Evolutionary conservation across 2,329 filamentous ascomycete species (phyloP), one percentile per base, ranked within the genome.

Genomic region (Aspergillus ochraceus): DNA sequence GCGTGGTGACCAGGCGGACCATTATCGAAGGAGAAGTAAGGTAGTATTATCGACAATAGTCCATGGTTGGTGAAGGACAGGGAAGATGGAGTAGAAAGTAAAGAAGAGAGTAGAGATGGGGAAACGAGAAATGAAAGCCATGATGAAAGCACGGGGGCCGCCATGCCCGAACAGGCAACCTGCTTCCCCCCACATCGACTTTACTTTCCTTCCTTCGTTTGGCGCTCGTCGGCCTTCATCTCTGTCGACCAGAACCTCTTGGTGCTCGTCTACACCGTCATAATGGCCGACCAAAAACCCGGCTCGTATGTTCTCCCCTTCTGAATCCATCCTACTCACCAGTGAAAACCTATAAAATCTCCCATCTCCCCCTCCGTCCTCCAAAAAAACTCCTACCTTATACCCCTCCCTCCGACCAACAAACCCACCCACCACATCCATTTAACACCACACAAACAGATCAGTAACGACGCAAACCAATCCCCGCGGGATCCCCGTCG

Each of bases 401-500:
- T 52, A 20, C 46, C 22, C 11, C 45, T 19, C 12, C 52, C 26
- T 36, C 36, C 22, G 39, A 6, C 59, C 52, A 42, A 39, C 55
- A 32, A 53, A 46, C 19, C 19, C 46, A 47, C 36, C 51, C 49
- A 49, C 19, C 30, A 32, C 57, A 57, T 55, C 42, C 39, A 61
- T 32, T 32, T 61, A 60, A 52, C 66, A 64, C 62, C 17, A 60
- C 64, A 56, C 66, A 66, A 64, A 46, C 54, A 67, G 64, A 62
- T 60, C 66, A 64, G 64, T 65, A 64, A 72, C 60, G 57, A 61
- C 70, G 26, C 60, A 71, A 66, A 77, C 77, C 53, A 80, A 80
- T 64, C 74, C 78, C 49, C 78, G 78, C 62, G 79, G 79, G 30
- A 81, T 80, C 62, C 78, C 78, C 60, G 69, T 72, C 24, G 79